These are phyloP conservation scores for Berkeleyomyces rouxiae DNA, from an alignment of 2,329 filamentous ascomycete genomes.

Conservation along the genomic window DNA sequence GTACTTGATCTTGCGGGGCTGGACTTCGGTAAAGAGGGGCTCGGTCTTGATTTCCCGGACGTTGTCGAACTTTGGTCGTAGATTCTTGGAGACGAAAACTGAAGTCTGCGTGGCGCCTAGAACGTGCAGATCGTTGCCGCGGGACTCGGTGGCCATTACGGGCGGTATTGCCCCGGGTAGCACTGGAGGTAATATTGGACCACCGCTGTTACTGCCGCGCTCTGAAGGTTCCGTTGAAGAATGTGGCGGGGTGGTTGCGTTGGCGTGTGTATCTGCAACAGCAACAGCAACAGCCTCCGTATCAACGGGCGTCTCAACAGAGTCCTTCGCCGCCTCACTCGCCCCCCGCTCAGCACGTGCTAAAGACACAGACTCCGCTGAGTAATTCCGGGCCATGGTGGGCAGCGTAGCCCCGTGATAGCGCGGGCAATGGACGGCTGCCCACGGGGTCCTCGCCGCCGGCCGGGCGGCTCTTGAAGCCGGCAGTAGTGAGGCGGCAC, in stretches of 20 bases:
- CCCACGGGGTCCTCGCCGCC: not conserved
- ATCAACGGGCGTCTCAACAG: not conserved
- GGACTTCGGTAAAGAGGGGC: conserved; percentile 8
- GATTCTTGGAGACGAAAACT: conserved; percentile 9
- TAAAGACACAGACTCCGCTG: not conserved
- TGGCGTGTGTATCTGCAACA: not conserved
- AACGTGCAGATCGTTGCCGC: conserved; percentile 9
- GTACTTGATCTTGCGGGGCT: conserved; percentile 15
- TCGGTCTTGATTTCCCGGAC: conserved; percentile 11
- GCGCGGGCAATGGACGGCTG: not conserved
- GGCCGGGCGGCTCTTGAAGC: not conserved
- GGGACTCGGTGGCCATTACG: conserved; percentile 2
- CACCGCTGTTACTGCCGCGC: not conserved
- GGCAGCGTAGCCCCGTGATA: not conserved
- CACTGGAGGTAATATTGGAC: not conserved
- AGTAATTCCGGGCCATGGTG: not conserved
- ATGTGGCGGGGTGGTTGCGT: not conserved
- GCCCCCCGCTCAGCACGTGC: not conserved
- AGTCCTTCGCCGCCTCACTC: too few species aligned
- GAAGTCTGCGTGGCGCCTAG: conserved; percentile 11
- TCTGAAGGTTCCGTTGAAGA: not conserved
- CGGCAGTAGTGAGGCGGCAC: not conserved
- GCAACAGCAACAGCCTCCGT: not conserved
- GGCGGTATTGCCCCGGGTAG: conserved; percentile 1
- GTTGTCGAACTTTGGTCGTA: conserved; percentile 15